phyloP scores from a whole-genome alignment of 176 grass and related monocot genomes.

The Carex pumila region DNA sequence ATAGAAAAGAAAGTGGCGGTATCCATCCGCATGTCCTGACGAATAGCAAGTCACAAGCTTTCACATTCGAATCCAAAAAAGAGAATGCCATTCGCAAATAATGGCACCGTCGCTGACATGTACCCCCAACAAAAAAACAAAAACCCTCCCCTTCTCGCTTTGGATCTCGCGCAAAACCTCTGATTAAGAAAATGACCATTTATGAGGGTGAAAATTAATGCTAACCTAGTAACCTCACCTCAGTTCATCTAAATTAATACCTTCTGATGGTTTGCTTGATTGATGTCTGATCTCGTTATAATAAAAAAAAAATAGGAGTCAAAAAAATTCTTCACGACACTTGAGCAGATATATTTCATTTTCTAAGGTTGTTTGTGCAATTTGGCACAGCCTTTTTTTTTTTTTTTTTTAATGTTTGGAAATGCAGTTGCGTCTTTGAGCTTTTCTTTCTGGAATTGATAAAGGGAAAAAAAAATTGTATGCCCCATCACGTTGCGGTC shows the following conservation, averaged over 20 bases:
- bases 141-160: not conserved
- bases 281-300: not conserved
- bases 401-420: too few relatives aligned
- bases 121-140: not conserved
- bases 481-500: conserved; percentile 23
- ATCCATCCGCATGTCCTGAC: conserved; percentile 14
- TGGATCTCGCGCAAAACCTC: not conserved
- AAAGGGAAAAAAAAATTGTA: not conserved
- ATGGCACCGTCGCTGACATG: conserved; percentile 9
- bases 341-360: not conserved
- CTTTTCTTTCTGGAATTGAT: conserved; percentile 7
- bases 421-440: conserved; percentile 5
- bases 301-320: not conserved
- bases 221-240: not conserved
- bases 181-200: not conserved
- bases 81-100: conserved; percentile 18
- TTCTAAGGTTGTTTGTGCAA: not conserved
- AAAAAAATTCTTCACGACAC: not conserved
- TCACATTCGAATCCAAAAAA: conserved; percentile 26
- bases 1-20: not conserved
- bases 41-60: conserved; percentile 23
- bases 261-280: not conserved
- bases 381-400: not conserved
- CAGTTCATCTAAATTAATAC: not conserved
- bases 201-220: not conserved